Evolutionary conservation across 768 basidiomycete genomes (phyloP).

Genomic region (Lentinula aciculospora): DNA sequence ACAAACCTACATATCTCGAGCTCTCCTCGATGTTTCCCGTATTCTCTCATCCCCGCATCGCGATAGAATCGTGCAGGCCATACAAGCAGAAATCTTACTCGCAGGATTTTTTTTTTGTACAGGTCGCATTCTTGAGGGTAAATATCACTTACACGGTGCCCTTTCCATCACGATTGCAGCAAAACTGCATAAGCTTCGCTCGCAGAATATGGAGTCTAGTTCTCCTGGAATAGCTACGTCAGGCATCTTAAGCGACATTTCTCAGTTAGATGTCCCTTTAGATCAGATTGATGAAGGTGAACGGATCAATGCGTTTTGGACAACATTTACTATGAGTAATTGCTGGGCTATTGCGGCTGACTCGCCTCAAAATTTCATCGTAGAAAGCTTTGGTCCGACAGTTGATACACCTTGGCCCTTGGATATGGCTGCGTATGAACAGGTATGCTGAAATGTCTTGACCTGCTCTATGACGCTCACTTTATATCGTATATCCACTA

Average conservation of each 20-base stretch:
- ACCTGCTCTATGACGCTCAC: not conserved
- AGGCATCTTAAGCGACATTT: conserved; percentile 31
- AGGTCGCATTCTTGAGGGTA: conserved; percentile 35
- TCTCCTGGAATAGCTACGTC: conserved; percentile 30
- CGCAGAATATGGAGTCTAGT: conserved; percentile 17
- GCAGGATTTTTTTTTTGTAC: conserved; percentile 35
- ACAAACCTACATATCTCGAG: conserved; percentile 40
- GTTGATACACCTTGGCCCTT: conserved; percentile 11
- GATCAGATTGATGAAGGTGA: conserved; percentile 21
- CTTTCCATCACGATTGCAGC: conserved; percentile 21
- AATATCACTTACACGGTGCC: conserved; percentile 32
- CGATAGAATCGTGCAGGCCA: conserved; percentile 22
- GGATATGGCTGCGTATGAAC: conserved; percentile 2
- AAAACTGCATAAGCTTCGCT: conserved; percentile 27
- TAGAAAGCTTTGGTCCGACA: not conserved
- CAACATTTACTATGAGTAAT: conserved; percentile 26
- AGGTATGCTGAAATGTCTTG: conserved; percentile 7
- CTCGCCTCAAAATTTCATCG: not conserved
- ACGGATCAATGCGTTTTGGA: conserved; percentile 38
- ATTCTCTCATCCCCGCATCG: conserved; percentile 16
- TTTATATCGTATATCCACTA: not conserved
- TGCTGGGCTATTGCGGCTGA: conserved; percentile 24
- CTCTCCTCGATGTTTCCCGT: conserved; percentile 27
- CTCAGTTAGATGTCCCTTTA: conserved; percentile 26
- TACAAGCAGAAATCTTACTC: conserved; percentile 36